Evolutionary conservation across 164 flowering plant species (phyloP), one percentile per base, ranked within the genome.

Genomic region (Aristolochia californica): DNA sequence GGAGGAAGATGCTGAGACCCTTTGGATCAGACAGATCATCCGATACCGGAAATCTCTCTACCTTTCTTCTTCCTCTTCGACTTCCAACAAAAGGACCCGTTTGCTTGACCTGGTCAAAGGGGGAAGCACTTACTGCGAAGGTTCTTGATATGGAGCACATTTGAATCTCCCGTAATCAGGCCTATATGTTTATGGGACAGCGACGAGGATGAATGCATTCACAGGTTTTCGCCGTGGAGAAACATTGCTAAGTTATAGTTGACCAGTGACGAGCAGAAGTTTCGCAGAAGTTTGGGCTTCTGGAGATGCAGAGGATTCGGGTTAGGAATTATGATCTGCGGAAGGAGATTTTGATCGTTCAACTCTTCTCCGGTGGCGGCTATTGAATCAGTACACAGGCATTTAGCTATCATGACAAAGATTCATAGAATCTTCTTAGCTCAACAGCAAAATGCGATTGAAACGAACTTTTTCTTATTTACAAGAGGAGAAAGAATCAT

Each of bases 131-230:
- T 83, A 5, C 50, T 85, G 43, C 56, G 76, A 66, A 78, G 88
- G 62, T 70, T 85, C 81, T 85, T 59, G 83, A 78, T 48, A 83
- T 83, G 88, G 88, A 85, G 60, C 83, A 79, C 34, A 79, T 79
- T 0, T 61, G 80, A 79, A 16, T 77, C 81, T 0, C 80, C 87
- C 0, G 7, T 82, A 10, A 70, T 68, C 24, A 82, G 73, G 61
- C 62, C 84, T 16, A 67, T 80, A 30, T 72, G 40, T 54, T 48
- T 77, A 23, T 80, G 91, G 91, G 79, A 73, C 5, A 79, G 82
- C 58, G 82, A 78, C 48, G n/a, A 64, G 1, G 84, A 79, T 40
- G 67, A 68, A 45, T 78, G 59, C 22, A 20, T 23, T 17, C 56
- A 28, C 27, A 74, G 63, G 49, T 70, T 75, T 9, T 22, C 53